Conservation (phyloP, 1,139 yeast genomes). For the Candida freyschussii region DNA sequence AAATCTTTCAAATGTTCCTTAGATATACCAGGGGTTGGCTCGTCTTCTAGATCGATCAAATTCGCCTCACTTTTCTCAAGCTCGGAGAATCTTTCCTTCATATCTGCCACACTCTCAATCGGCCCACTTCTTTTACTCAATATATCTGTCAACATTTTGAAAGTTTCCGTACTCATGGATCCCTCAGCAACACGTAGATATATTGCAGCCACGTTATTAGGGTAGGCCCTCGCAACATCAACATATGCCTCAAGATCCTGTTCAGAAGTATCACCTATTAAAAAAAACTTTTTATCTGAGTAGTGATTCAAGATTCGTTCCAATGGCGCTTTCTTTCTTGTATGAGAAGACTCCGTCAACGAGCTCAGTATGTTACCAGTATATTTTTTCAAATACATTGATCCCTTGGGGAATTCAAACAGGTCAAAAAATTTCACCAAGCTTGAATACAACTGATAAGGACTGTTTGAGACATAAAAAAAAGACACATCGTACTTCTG, state of each 20-base stretch:
- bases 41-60: constrained; percentile 26
- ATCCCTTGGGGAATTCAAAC: constrained; percentile 58
- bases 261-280: constrained; percentile 96
- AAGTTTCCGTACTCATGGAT: constrained; percentile 49
- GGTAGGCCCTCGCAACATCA: constrained; percentile 57
- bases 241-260: constrained; percentile 89
- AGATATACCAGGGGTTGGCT: constrained; percentile 11
- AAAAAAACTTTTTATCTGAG: constrained; percentile 68
- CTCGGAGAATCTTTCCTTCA: constrained; percentile 3
- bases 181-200: constrained; percentile 76
- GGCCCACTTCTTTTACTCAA: constrained; percentile 14
- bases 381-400: constrained; percentile 84
- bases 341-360: constrained; percentile 80
- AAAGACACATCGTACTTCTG: constrained; percentile 46
- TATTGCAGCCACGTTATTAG: constrained; percentile 64
- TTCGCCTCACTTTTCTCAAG: constrained; percentile 19
- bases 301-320: constrained; percentile 66
- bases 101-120: constrained; percentile 4
- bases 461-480: constrained; percentile 94
- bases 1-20: constrained; percentile 14
- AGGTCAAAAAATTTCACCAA: constrained; percentile 54
- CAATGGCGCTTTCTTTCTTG: constrained; percentile 67
- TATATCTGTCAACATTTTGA: constrained; percentile 16
- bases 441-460: constrained; percentile 78
- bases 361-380: constrained; percentile 74